Percentiles rank a stretch among this genome's conserved stretches.
These are phyloP conservation scores for Theobroma cacao DNA, from an alignment of 345 rosid species.

Conservation along the genomic window DNA sequence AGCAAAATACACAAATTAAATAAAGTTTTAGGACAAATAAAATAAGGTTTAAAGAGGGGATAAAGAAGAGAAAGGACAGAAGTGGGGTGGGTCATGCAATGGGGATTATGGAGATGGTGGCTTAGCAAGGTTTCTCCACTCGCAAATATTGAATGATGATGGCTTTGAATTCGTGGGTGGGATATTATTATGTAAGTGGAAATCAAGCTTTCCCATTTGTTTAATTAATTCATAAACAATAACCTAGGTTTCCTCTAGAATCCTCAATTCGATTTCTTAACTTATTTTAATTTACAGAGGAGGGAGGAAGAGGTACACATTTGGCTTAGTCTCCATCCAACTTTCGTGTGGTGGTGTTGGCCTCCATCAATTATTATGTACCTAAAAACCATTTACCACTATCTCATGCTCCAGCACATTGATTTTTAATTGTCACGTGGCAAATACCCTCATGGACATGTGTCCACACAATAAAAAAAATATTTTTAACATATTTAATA, in stretches of 20 bases:
- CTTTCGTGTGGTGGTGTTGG: neutral
- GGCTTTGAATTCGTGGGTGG: constrained; percentile 35
- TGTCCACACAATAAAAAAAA: neutral
- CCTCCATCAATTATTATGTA: neutral
- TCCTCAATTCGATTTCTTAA: neutral
- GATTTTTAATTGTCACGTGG: neutral
- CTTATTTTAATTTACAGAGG: neutral
- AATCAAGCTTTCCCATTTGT: neutral
- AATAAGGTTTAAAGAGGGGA: neutral
- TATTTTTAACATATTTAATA: too few relatives aligned
- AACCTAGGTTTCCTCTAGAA: too few relatives aligned
- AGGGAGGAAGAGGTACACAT: neutral
- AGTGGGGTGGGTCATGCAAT: neutral
- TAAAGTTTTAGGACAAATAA: neutral
- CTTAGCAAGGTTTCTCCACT: constrained; percentile 37
- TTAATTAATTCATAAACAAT: neutral
- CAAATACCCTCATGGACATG: neutral
- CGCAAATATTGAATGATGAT: constrained; percentile 31
- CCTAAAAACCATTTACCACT: neutral
- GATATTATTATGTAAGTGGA: constrained; percentile 26
- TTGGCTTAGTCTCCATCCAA: constrained; percentile 6
- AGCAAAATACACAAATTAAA: neutral
- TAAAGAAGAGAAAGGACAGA: neutral
- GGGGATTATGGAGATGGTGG: constrained; percentile 19
- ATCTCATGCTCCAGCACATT: neutral